Evolutionary conservation across 805 yeast genomes (phyloP), one percentile per base, ranked within the genome.

Genomic region (Wickerhamomyces bisporus): DNA sequence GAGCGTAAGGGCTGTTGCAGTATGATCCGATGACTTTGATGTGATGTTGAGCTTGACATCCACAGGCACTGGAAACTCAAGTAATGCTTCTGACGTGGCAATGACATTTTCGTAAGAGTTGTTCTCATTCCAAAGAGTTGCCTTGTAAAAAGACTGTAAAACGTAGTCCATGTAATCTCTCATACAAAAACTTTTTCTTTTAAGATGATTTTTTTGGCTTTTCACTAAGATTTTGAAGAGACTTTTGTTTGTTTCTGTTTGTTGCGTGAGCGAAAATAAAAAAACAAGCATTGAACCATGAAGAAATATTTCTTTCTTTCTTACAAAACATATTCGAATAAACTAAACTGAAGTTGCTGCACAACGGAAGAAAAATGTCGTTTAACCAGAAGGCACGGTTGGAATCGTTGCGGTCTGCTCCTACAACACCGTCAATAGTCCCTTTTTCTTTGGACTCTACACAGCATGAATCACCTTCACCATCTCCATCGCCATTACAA

Each of bases 141-240:
- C 58, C 27, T 67, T 61, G 57, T 81, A 75, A 62, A 85, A 91
- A 48, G 85, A 75, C 60, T 73, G 70, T 49, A 81, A 81, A 24
- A 91, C 74, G 58, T 81, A 83, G 50, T 91, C 96, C 95, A 91
- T 87, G 64, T 84, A 89, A 30, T 77, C 73, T 39, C 44, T 43
- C 57, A 52, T 52, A 9, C 10, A 10, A 21, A 21, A 20, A 30
- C 5, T 18, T 8, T 30, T 30, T 10, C 11, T 29, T 23, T n/a
- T n/a, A n/a, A n/a, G n/a, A n/a, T n/a, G n/a, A n/a, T n/a, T n/a
- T n/a, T n/a, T n/a, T n/a, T n/a, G n/a, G n/a, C 25, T 23, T 23
- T 23, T 11, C 11, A 11, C 25, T 23, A 11, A 11, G 25, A 23
- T 23, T 23, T 23, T 23, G 25, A 23, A 11, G 30, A 15, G 30